Evolutionary conservation across 139 green algal species (phyloP).

Genomic region (Chlamydomonas sp.): DNA sequence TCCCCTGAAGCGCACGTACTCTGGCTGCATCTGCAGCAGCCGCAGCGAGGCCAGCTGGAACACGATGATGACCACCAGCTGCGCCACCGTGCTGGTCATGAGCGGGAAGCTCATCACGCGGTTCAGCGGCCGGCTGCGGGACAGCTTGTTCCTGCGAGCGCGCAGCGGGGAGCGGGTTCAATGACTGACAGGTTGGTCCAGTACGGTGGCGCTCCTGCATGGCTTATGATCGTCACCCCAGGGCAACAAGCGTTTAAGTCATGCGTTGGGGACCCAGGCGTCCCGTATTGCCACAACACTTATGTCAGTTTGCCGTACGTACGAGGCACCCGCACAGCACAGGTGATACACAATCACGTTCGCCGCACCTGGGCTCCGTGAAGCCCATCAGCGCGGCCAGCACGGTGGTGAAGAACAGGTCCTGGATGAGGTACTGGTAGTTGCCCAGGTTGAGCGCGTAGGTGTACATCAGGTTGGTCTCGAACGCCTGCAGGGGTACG

Average conservation of each 20-base stretch:
- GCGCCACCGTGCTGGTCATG: slow-evolving; percentile 55
- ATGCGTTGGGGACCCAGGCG: too few species aligned
- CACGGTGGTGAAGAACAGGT: slow-evolving; percentile 79
- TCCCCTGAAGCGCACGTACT: slow-evolving; percentile 42
- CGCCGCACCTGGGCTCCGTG: slow-evolving; percentile 55
- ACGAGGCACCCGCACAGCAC: too few species aligned
- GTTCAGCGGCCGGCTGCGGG: slow-evolving; percentile 46
- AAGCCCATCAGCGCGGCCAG: slow-evolving; percentile 76
- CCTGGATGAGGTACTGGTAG: slow-evolving; percentile 75
- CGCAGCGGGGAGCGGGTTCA: neutral
- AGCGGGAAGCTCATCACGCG: slow-evolving; percentile 70
- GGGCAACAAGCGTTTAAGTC: too few species aligned
- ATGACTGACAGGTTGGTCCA: neutral
- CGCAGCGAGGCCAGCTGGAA: slow-evolving; percentile 60
- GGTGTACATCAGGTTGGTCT: slow-evolving; percentile 71
- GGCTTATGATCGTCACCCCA: too few species aligned
- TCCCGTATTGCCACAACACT: too few species aligned
- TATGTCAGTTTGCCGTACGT: too few species aligned
- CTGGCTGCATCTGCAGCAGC: slow-evolving; percentile 45
- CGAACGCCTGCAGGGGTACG: slow-evolving; percentile 57
- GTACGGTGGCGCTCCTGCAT: too few species aligned
- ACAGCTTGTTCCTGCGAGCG: slow-evolving; percentile 40
- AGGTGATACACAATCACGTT: neutral
- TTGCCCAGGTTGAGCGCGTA: slow-evolving; percentile 71
- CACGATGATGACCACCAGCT: slow-evolving; percentile 61